These are phyloP conservation scores for Scleromitrula shiraiana DNA, from an alignment of 2,329 filamentous ascomycete genomes.

Conservation along the genomic window DNA sequence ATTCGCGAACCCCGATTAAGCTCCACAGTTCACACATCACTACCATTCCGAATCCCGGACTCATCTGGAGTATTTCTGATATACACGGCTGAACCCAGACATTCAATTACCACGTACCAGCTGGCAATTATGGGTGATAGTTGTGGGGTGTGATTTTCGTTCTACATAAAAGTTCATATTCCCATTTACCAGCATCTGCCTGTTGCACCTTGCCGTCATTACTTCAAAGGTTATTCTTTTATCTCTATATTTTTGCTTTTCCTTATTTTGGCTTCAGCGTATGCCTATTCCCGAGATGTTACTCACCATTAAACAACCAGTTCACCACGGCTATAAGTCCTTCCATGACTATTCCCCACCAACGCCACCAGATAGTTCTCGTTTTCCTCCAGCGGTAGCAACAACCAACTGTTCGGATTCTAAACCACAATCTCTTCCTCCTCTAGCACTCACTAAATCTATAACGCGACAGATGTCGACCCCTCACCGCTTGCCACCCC, in stretches of 20 bases:
- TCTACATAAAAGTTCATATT: slow-evolving; percentile 24
- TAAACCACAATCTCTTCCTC: slow-evolving; percentile 27
- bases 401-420: slow-evolving; percentile 28
- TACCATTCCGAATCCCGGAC: slow-evolving; percentile 20
- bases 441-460: slow-evolving; percentile 32
- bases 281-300: slow-evolving; percentile 35
- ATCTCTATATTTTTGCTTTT: slow-evolving; percentile 22
- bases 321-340: slow-evolving; percentile 38
- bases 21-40: slow-evolving; percentile 17
- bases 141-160: slow-evolving; percentile 22
- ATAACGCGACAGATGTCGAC: slow-evolving; percentile 55
- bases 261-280: slow-evolving; percentile 24
- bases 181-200: slow-evolving; percentile 19
- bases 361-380: slow-evolving; percentile 33
- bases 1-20: slow-evolving; percentile 22
- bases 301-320: slow-evolving; percentile 42
- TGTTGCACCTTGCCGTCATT: slow-evolving; percentile 16
- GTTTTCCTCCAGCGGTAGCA: slow-evolving; percentile 34
- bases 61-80: slow-evolving; percentile 17
- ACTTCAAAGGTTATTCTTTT: slow-evolving; percentile 23
- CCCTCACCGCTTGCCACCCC: slow-evolving; percentile 61
- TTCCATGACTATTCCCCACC: slow-evolving; percentile 41
- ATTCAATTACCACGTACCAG: slow-evolving; percentile 23
- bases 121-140: slow-evolving; percentile 19
- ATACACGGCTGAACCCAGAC: slow-evolving; percentile 11